These are phyloP conservation scores for Psidium friedrichsthalianum DNA, from an alignment of 345 rosid species.

Conservation along the genomic window DNA sequence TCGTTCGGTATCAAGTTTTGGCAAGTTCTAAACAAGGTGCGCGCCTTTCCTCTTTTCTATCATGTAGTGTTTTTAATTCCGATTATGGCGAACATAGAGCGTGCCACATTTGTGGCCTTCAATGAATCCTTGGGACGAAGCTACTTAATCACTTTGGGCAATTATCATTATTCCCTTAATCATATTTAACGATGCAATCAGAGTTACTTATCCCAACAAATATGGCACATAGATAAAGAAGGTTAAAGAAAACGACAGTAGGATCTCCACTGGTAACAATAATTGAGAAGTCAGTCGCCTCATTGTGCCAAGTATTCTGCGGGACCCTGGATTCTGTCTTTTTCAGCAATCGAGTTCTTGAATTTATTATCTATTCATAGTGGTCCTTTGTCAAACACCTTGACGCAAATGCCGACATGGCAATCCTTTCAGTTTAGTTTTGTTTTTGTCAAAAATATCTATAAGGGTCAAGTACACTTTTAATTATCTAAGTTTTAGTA, in stretches of 20 bases:
- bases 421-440: neutral
- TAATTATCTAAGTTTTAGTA: neutral
- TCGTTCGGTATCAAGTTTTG: too few species aligned
- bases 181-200: neutral
- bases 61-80: too few species aligned
- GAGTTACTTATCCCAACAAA: neutral
- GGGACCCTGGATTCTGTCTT: neutral
- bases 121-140: neutral
- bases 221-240: neutral
- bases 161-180: neutral
- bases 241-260: neutral
- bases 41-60: too few species aligned
- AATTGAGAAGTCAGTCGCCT: neutral
- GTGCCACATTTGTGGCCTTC: too few species aligned
- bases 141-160: neutral
- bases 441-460: too few species aligned
- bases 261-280: neutral
- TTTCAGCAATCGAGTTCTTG: too few species aligned
- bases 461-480: neutral
- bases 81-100: too few species aligned
- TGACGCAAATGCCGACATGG: neutral
- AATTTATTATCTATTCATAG: neutral
- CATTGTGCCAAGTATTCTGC: neutral
- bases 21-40: too few species aligned
- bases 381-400: neutral